Evolutionary conservation across 352 stramenopile genomes (phyloP), one percentile per base, ranked within the genome.

Genomic region (Globisporangium sylvaticum): DNA sequence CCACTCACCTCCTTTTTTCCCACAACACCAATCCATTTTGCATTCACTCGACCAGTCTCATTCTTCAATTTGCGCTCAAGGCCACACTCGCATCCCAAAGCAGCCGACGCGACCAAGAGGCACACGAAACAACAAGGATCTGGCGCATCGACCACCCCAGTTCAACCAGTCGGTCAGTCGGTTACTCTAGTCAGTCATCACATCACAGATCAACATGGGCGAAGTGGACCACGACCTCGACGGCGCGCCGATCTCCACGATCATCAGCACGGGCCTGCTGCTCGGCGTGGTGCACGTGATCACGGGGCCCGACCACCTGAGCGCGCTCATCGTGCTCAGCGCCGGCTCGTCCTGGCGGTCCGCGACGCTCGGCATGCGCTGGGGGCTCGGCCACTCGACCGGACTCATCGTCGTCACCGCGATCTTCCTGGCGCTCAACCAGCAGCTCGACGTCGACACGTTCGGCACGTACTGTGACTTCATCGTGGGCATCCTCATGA

Each of bases 231-330:
- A 81, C 48, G 67, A 67, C 27, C 67, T 87, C 27, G 64, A 72
- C 12, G 58, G 58, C 48, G 75, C 78, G 15, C 72, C 71, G 44
- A 66, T 82, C 52, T 64, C 60, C 50, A 75, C 70, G 24, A 66
- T 88, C 66, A 83, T 88, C 68, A 70, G 71, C 74, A 85, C 80
- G 56, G 80, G 80, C 0, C 67, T 88, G 24, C 66, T 83, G 32
- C 65, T 88, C 4, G 80, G 80, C 56, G 65, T 88, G 57, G 67
- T 88, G 27, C 80, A 88, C 62, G 80, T 88, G 66, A 64, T 88
- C 68, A 88, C 80, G 42, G 80, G 80, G 0, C 91, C 91, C 0
- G 90, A 97, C 75, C 91, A 97, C 73, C 76, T 97, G 1, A 91
- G 82, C n/a, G 90, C 90, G 32, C 71, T 97, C 14, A 87, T 88